Evolutionary conservation across 306 rosid species (phyloP), one percentile per base, ranked within the genome.

Genomic region (Gastrolobium villosum): DNA sequence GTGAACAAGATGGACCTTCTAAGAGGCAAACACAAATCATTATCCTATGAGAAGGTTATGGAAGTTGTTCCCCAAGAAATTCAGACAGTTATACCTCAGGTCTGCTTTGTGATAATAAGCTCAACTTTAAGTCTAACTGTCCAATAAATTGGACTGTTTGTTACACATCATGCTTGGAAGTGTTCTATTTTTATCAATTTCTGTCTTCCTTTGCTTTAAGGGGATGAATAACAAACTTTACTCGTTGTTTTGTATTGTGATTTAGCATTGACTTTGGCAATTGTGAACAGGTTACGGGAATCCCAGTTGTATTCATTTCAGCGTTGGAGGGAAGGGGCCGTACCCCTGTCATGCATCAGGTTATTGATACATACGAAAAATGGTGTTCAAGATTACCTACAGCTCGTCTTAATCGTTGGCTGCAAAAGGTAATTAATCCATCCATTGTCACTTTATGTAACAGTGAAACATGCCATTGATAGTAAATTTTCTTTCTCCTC

Each of bases 1-100:
- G 99, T 95, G 84, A 95, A 95, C 91, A 95, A 95, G 87, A 92
- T 95, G 99, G 96, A 95, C 82, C 95, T 92, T 80, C 84, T 92
- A 37, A 92, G 92, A 70, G 92, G 91, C 26, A 88, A 74, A 79
- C 7, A 78, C 28, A 82, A 87, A 70, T 74, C 85, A 63, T 78
- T 48, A 65, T 79, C 85, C 40, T 88, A 66, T 74, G 86, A 86
- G 76, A 88, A 89, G 81, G 90, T 95, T 60, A 65, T 92, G 91
- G 98, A 92, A 82, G 85, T 83, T 80, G 98, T 92, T 80, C 91
- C 93, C 37, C 81, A 80, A 77, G 98, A 95, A 91, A 92, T 95
- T 79, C 99, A 95, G 82, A 86, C 93, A 26, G 55, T 88, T 44
- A 82, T 95, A 86, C 97, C 98, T 73, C 99, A 95, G 97, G 97